These are phyloP conservation scores for Poronia punctata DNA, from an alignment of 495 filamentous ascomycete species.

Conservation along the genomic window DNA sequence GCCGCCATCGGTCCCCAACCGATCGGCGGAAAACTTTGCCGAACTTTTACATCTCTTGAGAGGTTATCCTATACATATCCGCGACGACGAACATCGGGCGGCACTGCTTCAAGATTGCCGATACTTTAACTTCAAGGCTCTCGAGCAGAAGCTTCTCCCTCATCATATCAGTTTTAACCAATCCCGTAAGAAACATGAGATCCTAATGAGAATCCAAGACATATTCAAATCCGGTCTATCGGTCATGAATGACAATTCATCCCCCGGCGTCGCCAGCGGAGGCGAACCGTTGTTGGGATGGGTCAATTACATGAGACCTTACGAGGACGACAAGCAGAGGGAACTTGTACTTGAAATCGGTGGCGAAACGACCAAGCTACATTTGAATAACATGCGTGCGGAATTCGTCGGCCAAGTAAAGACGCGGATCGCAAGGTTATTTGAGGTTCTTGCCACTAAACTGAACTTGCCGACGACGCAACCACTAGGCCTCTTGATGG, in stretches of 20 bases:
- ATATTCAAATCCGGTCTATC: constrained; percentile 77
- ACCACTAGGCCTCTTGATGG: constrained; percentile 62
- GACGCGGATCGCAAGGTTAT: constrained; percentile 60
- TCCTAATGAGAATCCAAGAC: constrained; percentile 74
- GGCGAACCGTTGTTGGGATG: constrained; percentile 44
- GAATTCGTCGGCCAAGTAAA: constrained; percentile 67
- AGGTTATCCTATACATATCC: constrained; percentile 80
- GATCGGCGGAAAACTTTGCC: constrained; percentile 71
- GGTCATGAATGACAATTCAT: constrained; percentile 43
- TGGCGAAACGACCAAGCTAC: constrained; percentile 57
- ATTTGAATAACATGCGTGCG: constrained; percentile 47
- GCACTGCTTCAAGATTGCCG: constrained; percentile 79
- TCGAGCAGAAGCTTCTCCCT: constrained; percentile 82
- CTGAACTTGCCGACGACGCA: constrained; percentile 62
- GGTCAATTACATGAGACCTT: constrained; percentile 78
- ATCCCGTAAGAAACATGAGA: constrained; percentile 59
- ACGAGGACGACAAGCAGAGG: constrained; percentile 61
- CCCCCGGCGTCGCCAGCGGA: constrained; percentile 8
- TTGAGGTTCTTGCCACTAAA: constrained; percentile 76
- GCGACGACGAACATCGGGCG: constrained; percentile 67
- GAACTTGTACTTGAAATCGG: constrained; percentile 79
- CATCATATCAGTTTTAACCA: constrained; percentile 74
- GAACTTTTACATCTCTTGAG: constrained; percentile 79
- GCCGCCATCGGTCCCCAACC: constrained; percentile 73
- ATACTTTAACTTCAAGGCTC: constrained; percentile 85